phyloP scores from a whole-genome alignment of 23 red algal species.

The Gracilaria gracilis region DNA sequence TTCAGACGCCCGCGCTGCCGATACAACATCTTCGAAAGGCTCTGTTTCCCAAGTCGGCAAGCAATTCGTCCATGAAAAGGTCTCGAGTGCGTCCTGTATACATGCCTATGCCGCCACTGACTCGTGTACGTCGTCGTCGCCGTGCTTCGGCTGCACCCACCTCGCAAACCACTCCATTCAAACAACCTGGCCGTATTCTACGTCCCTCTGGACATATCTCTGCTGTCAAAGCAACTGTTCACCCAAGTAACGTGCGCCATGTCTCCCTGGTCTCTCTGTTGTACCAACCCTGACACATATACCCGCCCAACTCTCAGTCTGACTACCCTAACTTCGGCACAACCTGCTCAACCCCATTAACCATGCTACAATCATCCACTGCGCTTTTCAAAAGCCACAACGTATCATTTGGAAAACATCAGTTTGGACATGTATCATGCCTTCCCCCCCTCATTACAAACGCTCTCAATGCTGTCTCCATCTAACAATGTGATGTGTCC shows the following conservation, averaged over 20 bases:
- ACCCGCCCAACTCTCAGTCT: neutral
- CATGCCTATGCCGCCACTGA: neutral
- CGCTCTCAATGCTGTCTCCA: neutral
- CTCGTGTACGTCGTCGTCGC: constrained; percentile 25
- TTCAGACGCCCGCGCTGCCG: neutral
- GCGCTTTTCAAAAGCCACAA: constrained; percentile 9
- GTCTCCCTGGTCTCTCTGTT: constrained; percentile 24
- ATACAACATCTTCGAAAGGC: constrained; percentile 29
- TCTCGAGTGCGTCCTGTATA: neutral
- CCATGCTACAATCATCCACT: neutral
- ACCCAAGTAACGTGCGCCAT: constrained; percentile 28
- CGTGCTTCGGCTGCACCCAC: neutral
- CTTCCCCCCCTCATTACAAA: constrained; percentile 38
- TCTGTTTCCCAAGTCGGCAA: neutral
- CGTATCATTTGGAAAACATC: neutral
- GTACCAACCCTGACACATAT: constrained; percentile 36
- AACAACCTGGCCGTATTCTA: constrained; percentile 31
- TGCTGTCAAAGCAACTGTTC: neutral
- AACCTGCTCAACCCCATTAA: neutral
- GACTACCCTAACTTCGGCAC: neutral
- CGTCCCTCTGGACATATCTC: neutral
- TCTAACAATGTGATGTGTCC: constrained; percentile 25
- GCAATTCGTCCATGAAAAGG: constrained; percentile 14
- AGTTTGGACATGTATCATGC: constrained; percentile 55
- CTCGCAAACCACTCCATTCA: constrained; percentile 55